Evolutionary conservation across 1,284 basidiomycete species (phyloP).

Genomic region (Anthracocystis walkeri): DNA sequence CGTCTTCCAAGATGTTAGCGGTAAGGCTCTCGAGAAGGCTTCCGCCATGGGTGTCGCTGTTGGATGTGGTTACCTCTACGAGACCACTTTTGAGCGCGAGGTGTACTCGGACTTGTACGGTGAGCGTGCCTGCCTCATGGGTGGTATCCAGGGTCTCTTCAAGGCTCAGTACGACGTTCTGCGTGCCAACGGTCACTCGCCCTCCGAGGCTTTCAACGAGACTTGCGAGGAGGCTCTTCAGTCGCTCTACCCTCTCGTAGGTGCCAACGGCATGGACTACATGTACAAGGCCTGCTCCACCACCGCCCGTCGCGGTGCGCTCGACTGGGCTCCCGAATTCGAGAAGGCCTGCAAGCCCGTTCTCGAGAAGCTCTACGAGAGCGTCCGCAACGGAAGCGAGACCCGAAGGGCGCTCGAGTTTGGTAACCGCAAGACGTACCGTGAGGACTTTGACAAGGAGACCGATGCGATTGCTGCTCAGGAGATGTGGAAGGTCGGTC

Average conservation of each 20-base stretch:
- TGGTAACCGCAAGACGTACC: constrained; percentile 92
- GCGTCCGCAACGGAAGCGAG: constrained; percentile 93
- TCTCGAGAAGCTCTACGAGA: constrained; percentile 94
- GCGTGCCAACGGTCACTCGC: constrained; percentile 95
- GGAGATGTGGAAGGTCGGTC: constrained; percentile 82
- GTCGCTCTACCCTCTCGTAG: constrained; percentile 96
- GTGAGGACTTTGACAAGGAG: constrained; percentile 92
- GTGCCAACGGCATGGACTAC: constrained; percentile 98
- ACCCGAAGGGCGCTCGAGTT: constrained; percentile 96
- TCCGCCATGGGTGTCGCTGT: constrained; percentile 93
- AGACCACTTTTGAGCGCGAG: constrained; percentile 99
- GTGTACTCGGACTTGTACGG: constrained; percentile 99
- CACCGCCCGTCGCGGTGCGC: constrained; percentile 95
- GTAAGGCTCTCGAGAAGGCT: constrained; percentile 97
- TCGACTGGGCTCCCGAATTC: constrained; percentile 99
- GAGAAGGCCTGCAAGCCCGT: constrained; percentile 92
- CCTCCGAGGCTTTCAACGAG: constrained; percentile 99
- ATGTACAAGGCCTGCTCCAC: constrained; percentile 97
- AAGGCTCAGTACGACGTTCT: constrained; percentile 99
- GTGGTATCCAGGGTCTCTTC: constrained; percentile 99
- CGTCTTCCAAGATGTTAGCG: constrained; percentile 91
- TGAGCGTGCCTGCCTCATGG: constrained; percentile 99
- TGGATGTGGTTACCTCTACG: constrained; percentile 96
- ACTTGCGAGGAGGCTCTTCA: constrained; percentile 97
- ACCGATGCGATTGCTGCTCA: constrained; percentile 93